These are phyloP conservation scores for Scedosporium minutisporum DNA, from an alignment of 2,329 filamentous ascomycete genomes.

Conservation along the genomic window DNA sequence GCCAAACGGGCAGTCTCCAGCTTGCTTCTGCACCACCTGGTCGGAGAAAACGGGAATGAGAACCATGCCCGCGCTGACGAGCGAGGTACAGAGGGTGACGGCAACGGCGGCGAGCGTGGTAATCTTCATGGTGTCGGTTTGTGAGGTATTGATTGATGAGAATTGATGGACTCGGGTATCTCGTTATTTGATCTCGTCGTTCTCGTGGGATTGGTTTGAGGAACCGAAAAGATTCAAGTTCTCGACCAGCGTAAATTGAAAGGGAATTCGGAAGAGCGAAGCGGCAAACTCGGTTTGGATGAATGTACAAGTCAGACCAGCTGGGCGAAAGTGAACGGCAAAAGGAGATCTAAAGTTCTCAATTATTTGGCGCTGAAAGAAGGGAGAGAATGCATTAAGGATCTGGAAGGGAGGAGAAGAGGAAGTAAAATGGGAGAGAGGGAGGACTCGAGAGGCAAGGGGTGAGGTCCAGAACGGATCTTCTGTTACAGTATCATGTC, in stretches of 20 bases:
- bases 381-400: neutral
- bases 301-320: slow-evolving; percentile 3
- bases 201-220: neutral
- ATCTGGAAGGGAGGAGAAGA: neutral
- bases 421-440: neutral
- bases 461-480: neutral
- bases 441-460: neutral
- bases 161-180: neutral
- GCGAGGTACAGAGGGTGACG: slow-evolving; percentile 32
- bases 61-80: slow-evolving; percentile 44
- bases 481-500: neutral
- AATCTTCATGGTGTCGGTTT: slow-evolving; percentile 28
- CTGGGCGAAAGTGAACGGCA: slow-evolving; percentile 1
- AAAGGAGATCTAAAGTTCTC: neutral
- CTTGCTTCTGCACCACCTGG: slow-evolving; percentile 37
- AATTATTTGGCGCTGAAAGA: neutral
- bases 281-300: slow-evolving; percentile 27
- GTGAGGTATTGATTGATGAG: neutral
- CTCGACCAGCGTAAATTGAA: neutral
- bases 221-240: too few relatives aligned
- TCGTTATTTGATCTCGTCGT: neutral
- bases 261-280: neutral
- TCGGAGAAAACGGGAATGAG: slow-evolving; percentile 41
- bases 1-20: slow-evolving; percentile 46
- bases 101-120: slow-evolving; percentile 19